A percentile compares a stretch with the other conserved stretches of the same genome.
Evolutionary conservation across 345 rosid genomes (phyloP).

Genomic region (Eucalyptus cloeziana): DNA sequence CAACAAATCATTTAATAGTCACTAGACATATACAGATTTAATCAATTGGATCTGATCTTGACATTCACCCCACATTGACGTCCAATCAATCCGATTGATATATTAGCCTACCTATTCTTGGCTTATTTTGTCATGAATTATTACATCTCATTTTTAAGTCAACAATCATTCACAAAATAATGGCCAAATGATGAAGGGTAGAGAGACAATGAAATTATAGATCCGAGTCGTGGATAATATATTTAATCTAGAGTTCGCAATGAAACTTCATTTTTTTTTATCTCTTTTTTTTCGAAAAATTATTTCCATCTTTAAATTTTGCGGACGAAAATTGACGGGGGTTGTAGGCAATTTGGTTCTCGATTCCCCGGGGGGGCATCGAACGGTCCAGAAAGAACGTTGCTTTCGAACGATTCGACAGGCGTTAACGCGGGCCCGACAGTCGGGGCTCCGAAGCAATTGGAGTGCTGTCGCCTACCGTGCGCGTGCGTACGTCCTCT

Average conservation of each 20-base stretch:
- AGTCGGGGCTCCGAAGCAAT: not conserved
- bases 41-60: not conserved
- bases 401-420: not conserved
- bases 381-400: not conserved
- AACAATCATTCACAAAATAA: not conserved
- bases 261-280: not conserved
- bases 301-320: not conserved
- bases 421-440: not conserved
- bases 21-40: no score
- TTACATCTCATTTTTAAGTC: not conserved
- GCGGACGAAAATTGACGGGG: not conserved
- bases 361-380: not conserved
- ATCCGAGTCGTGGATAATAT: not conserved
- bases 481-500: not conserved
- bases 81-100: not conserved
- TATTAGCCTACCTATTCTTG: rapidly evolving
- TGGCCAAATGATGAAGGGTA: not conserved
- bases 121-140: not conserved
- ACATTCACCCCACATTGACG: not conserved
- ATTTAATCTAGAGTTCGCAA: not conserved
- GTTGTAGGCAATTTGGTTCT: not conserved
- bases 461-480: not conserved
- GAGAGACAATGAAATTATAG: not conserved
- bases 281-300: not conserved
- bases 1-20: not conserved